Evolutionary conservation across 116 monocot species (phyloP).

Genomic region (Zostera marina): DNA sequence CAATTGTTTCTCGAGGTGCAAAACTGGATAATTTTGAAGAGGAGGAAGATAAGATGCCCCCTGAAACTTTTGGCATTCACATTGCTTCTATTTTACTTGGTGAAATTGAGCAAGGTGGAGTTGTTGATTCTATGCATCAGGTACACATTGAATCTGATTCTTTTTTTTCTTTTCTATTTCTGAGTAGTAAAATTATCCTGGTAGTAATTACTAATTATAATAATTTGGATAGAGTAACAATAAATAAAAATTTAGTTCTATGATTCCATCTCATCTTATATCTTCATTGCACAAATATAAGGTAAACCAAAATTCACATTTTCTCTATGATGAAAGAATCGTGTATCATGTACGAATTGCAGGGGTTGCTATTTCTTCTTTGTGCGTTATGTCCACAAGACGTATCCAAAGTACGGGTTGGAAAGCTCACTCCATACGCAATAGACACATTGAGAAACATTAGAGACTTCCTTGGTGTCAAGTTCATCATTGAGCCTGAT

Average conservation of each 20-base stretch:
- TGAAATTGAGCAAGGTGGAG: conserved; percentile 80
- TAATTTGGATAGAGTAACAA: too few species aligned
- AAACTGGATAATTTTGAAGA: conserved; percentile 41
- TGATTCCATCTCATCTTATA: too few species aligned
- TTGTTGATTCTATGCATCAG: conserved; percentile 91
- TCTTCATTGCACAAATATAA: too few species aligned
- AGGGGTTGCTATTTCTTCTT: conserved; percentile 87
- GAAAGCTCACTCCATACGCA: conserved; percentile 73
- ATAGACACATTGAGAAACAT: conserved; percentile 72
- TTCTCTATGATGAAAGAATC: too few species aligned
- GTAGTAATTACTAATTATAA: too few species aligned
- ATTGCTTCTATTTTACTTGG: conserved; percentile 67
- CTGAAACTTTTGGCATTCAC: conserved; percentile 63
- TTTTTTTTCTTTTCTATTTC: background rate
- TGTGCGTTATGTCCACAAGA: conserved; percentile 90
- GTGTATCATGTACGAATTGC: conserved; percentile 5
- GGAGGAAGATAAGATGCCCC: conserved; percentile 38
- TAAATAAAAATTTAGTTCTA: too few species aligned
- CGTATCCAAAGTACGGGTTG: conserved; percentile 84
- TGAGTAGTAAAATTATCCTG: too few species aligned
- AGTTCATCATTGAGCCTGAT: conserved; percentile 72
- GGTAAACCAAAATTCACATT: too few species aligned
- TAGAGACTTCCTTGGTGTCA: conserved; percentile 77
- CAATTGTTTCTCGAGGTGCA: conserved; percentile 31
- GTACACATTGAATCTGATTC: conserved; percentile 15